Base-by-base conservation (phyloP, 164 flowering plant species). In the Stephania cephalantha region DNA sequence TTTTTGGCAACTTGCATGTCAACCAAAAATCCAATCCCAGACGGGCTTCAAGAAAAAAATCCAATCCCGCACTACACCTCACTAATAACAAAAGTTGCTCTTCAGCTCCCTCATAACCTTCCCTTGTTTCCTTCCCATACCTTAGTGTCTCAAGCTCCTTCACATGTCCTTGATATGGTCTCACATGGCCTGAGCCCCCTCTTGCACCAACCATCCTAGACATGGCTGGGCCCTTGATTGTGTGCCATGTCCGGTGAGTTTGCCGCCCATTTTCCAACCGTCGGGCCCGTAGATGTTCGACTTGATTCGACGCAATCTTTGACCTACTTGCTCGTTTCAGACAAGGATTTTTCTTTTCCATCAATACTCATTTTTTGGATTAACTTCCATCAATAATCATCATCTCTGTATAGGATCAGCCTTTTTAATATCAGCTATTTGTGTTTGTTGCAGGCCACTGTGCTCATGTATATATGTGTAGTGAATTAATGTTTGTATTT, bases 101-200 rank as follows among this genome's bases (percentile, higher is more conserved):
- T 18, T 15, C n/a, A 18, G 25, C 66, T 17, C 66, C 22, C 65
- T 58, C 66, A 18, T 58, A n/a, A 35, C 46, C 55, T 45, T 53
- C 55, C 70, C 48, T 73, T 65, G 53, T 65, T 73, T 35, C 42
- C 46, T 42, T 55, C 42, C 78, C 78, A 75, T 75, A 44, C 78
- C 73, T 25, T 17, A 31, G 9, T 70, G 73, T 70, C 72, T 42
- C 71, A 75, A 58, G 25, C 20, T 13, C 29, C 78, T 42, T 75
- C 78, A 75, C 78, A 58, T 75, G 78, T 35, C 61, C n/a, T 13
- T 48, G 70, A 67, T 74, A 74, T 30, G 45, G 45, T 9, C 12
- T 75, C 78, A 75, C 78, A 75, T 75, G 78, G 73, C 20, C 53
- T 75, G 77, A 53, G 77, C 77, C 77, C 42, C 77, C 20, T 12